Percentiles rank a stretch among this genome's conserved stretches.
Evolutionary conservation across 1,139 yeast genomes (phyloP).

Genomic region (Saccharomyces hybrid): DNA sequence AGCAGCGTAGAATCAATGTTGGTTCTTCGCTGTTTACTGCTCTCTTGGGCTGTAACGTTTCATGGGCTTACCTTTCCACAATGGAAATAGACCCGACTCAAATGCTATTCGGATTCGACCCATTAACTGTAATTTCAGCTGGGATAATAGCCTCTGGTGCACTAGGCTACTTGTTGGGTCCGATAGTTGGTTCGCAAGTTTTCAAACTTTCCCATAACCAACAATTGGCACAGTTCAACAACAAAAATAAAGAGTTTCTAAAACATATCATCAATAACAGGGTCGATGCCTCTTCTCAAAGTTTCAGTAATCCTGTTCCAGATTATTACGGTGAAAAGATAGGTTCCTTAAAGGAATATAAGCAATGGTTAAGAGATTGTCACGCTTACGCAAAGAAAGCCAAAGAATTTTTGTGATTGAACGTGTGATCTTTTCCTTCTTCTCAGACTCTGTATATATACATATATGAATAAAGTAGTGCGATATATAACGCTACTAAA

Average conservation of each 20-base stretch:
- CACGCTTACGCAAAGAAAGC: conserved; percentile 83
- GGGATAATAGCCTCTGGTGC: conserved; percentile 63
- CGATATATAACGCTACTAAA: neutral
- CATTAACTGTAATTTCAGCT: conserved; percentile 66
- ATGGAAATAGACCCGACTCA: conserved; percentile 79
- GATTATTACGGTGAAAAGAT: conserved; percentile 97
- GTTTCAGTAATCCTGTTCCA: conserved; percentile 91
- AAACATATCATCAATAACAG: conserved; percentile 67
- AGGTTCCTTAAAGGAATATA: conserved; percentile 74
- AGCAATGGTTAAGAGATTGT: conserved; percentile 94
- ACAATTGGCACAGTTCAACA: conserved; percentile 39
- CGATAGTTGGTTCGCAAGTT: conserved; percentile 63
- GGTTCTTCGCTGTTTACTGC: conserved; percentile 65
- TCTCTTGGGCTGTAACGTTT: conserved; percentile 53
- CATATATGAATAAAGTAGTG: neutral
- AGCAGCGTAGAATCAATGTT: conserved; percentile 62
- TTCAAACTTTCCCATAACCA: conserved; percentile 52
- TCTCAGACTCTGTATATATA: conserved; percentile 1
- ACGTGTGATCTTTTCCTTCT: neutral
- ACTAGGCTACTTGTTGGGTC: conserved; percentile 77
- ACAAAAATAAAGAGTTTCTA: conserved; percentile 67
- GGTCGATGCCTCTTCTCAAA: conserved; percentile 90
- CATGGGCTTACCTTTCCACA: conserved; percentile 73
- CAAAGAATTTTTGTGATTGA: conserved; percentile 60
- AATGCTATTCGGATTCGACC: conserved; percentile 77